Base-by-base conservation (phyloP, 2,329 filamentous ascomycete species). In the Exophiala oligosperma region DNA sequence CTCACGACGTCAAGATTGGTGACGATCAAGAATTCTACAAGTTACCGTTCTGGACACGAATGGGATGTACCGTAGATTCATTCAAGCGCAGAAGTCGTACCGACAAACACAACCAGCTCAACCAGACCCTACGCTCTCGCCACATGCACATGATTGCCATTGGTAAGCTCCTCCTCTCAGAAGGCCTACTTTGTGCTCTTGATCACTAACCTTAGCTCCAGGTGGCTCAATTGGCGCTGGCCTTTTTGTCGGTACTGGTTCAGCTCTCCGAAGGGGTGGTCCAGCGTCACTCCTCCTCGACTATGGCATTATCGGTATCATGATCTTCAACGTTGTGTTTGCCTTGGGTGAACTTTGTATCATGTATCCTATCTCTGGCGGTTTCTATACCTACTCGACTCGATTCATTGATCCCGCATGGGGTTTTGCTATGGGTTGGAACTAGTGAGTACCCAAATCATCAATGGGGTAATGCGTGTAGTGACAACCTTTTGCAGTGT, bases 141-240 rank as follows among this genome's bases (percentile, higher is more conserved):
- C 93, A 97, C 77, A 72, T 97, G 71, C 92, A 96, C 77, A 97
- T 97, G 92, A 97, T 97, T 79, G 93, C 93, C 14, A 95, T 97
- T 65, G 92, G 92, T 68, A 91, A 92, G 46, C 93, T 89, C 32
- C 32, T 35, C 32, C 32, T 35, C 32, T 6, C 1, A 24, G 14
- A 4, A 17, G 17, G 17, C 17, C 17, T 2, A 2, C 4, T 23
- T 11, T 32, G 9, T 9, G 26, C 9, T n/a, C 32, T 29, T 48
- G 23, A 2, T 48, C 26, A 28, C 26, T 48, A 7, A 6, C 46
- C 7, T 29, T 14, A 17, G 14, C 29, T 11, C n/a, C 43, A 59
- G 56, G 56, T 21, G 57, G 61, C 41, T 64, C 62, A 8, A 64
- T 64, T 35, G 87, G 88, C 59, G 92, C 89, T 37, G 92, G 92